These are phyloP conservation scores for Fusarium sarcochroum DNA, from an alignment of 2,329 filamentous ascomycete species.

Conservation along the genomic window DNA sequence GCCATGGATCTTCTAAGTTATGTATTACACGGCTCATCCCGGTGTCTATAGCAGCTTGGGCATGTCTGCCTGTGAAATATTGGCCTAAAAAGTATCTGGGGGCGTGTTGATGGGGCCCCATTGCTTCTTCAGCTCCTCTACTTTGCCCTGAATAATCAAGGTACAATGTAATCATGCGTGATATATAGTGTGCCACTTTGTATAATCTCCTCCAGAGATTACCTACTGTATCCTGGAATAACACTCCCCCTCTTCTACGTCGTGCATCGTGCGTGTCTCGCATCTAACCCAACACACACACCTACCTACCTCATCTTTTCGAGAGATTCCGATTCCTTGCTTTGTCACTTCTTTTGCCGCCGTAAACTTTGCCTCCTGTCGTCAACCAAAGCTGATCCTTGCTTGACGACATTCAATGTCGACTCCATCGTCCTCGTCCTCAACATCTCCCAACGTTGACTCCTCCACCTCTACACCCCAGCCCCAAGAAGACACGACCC, in stretches of 20 bases:
- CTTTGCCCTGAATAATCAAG: not conserved
- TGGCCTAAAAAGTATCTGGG: conserved; percentile 20
- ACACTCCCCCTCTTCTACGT: conserved; percentile 22
- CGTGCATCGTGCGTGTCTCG: conserved; percentile 29
- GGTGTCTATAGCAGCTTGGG: conserved; percentile 13
- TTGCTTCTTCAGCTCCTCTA: not conserved
- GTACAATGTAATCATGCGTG: not conserved
- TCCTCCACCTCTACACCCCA: conserved; percentile 26
- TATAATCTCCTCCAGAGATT: conserved; percentile 28
- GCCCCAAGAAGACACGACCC: conserved; percentile 27
- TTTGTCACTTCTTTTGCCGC: conserved; percentile 31
- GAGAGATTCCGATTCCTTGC: conserved; percentile 36
- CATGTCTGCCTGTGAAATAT: conserved; percentile 14
- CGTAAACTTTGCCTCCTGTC: conserved; percentile 26
- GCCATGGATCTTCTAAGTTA: conserved; percentile 1
- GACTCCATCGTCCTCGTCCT: conserved; percentile 30
- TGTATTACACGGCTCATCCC: conserved; percentile 36
- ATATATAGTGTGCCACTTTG: conserved; percentile 35
- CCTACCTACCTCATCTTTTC: conserved; percentile 8
- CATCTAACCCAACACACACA: conserved; percentile 16
- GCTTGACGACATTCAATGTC: conserved; percentile 43
- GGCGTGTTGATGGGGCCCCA: conserved; percentile 7
- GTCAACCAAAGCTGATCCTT: conserved; percentile 8
- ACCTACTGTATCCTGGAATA: conserved; percentile 27
- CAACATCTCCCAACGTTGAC: conserved; percentile 27